A percentile compares a stretch with the other conserved stretches of the same genome.
Evolutionary conservation across 768 basidiomycete species (phyloP).

Genomic region (Flagelloscypha sp.): DNA sequence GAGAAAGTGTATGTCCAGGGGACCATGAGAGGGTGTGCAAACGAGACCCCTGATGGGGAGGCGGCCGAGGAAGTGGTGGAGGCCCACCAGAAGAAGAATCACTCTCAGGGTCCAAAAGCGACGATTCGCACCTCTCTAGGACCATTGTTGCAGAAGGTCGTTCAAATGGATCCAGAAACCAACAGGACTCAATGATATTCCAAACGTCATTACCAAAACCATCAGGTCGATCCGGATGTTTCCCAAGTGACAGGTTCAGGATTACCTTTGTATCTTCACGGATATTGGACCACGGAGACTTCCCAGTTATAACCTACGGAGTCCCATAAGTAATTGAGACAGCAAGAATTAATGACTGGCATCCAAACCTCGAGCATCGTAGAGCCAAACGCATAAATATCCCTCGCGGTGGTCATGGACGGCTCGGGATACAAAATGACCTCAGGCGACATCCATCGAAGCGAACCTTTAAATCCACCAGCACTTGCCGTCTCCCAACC

Average conservation of each 20-base stretch:
- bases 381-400: conserved; percentile 21
- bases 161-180: conserved; percentile 19
- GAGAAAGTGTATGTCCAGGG: no score
- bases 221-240: conserved; percentile 3
- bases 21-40: no score
- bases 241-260: neutral
- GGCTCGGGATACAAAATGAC: conserved; percentile 7
- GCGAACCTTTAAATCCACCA: conserved; percentile 13
- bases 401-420: conserved; percentile 13
- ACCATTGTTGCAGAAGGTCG: conserved; percentile 21
- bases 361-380: conserved; percentile 21
- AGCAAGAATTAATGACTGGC: neutral
- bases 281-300: conserved; percentile 14
- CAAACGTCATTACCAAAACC: no score
- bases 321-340: neutral
- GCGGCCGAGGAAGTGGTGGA: no score
- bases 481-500: conserved; percentile 9
- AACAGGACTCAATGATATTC: no score
- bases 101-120: conserved; percentile 16
- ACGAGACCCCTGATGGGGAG: no score
- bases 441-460: conserved; percentile 22
- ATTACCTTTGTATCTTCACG: conserved; percentile 3
- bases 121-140: no score
- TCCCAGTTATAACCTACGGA: conserved; percentile 18
- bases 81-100: conserved; percentile 15